Base-by-base conservation (phyloP, 2,329 filamentous ascomycete genomes). In the Cadophora sp. region DNA sequence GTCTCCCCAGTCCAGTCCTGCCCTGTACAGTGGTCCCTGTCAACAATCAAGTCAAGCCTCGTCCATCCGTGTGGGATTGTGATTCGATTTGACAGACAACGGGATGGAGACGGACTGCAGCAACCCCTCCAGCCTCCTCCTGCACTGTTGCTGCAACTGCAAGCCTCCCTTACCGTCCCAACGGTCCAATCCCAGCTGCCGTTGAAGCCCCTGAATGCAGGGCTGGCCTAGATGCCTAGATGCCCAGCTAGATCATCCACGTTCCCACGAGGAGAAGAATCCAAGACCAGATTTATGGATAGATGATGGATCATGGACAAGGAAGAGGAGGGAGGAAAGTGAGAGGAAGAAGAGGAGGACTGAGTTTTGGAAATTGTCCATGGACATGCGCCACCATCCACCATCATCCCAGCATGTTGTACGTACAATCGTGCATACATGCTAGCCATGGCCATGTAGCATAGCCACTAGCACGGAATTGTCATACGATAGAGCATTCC, bases 371-470 rank as follows among this genome's bases (percentile, higher is more conserved):
- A 37, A 37, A 59, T 22, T 43, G 11, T 24, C 3, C 22, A 24
- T 22, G 22, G 34, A 26, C 22, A 59, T 59, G 34, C 56, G 56
- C 56, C 56, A 59, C 56, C 56, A 26, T 27, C 29, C n/a, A n/a
- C n/a, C 31, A 40, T 2, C 1, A 40, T 19, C 31, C 56, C 22
- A 40, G 29, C 31, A 26, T 26, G 51, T 26, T 59, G 56, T 59
- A 59, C 56, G 56, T 59, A 59, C 56, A 59, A 43, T 59, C 34
- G 56, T 59, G 56, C 56, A 59, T 59, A 43, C 8, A 37, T 58
- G 55, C 55, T 14, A 48, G 43, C 43, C 43, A 43, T 12, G 37
- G 14, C 14, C 3, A 48, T 22, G 16, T 58, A 58, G 55, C 51
- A 55, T 29, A 55, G 51, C 51, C 51, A 55, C 51, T 55, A 55